Evolutionary conservation across 2,329 filamentous ascomycete species (phyloP), one percentile per base, ranked within the genome.

Genomic region (Fusarium nematophilum): DNA sequence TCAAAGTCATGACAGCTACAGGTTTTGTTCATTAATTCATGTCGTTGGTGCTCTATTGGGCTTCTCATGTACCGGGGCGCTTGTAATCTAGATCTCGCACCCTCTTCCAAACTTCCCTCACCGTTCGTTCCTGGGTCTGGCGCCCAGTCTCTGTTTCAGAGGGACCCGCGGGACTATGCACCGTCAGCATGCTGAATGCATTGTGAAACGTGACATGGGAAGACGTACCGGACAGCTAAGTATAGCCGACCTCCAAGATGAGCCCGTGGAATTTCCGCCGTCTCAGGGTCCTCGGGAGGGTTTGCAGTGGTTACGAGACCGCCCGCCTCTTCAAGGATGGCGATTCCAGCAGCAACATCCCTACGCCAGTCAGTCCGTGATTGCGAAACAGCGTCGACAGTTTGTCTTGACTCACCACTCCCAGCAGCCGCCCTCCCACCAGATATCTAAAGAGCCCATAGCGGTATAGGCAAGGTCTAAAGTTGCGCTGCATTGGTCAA

Each of bases 381-480:
- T 31, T 27, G 5, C 5, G 9, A 4, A 34, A 23, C 13, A 17
- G 13, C 9, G 10, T n/a, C 4, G 2, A 23, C 11, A 9, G 7
- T 5, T 9, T 13, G 9, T 3, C 17, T 3, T 3, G 2, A 72
- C 81, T 62, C 66, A 88, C 87, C 90, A 93, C 74, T 92, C 90
- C 90, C 90, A 92, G 68, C 89, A 92, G 0, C 90, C 90, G 3
- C 89, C 90, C 70, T 93, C 90, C 90, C 90, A 93, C 90, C 90
- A 92, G 9, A 92, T 91, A 73, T 93, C 90, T 63, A 92, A 88
- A 0, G 86, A 80, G 0, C 90, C 90, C 83, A 90, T 90, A 10
- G 90, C 90, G 9, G 86, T 85, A 71, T 92, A 93, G 0, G 89
- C 90, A 42, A 93, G 74, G 72, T 92, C 90, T 48, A 93, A 70